These are phyloP conservation scores for Diutina catenulata DNA, from an alignment of 1,139 yeast species.

Conservation along the genomic window DNA sequence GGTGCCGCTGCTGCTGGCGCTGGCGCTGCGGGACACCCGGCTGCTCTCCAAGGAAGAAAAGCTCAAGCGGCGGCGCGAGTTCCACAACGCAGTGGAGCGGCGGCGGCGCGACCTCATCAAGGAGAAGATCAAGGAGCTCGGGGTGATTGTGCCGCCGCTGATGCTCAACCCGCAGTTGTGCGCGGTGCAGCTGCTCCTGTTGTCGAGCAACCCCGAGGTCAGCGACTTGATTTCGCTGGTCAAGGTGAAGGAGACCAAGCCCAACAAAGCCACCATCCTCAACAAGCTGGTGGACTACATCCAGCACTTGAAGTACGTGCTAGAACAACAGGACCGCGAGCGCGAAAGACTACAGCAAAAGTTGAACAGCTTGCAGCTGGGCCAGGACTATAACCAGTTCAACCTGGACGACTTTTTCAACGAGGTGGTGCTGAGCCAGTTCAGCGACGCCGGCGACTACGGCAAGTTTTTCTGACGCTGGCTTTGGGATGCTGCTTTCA, in stretches of 20 bases:
- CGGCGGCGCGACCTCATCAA: conserved; percentile 69
- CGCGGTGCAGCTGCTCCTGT: conserved; percentile 37
- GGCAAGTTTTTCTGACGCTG: conserved; percentile 4
- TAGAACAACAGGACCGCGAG: conserved; percentile 20
- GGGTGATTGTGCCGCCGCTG: conserved; percentile 61
- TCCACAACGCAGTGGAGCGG: conserved; percentile 75
- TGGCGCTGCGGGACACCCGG: conserved; percentile 13
- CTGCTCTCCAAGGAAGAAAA: conserved; percentile 59
- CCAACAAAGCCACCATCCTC: conserved; percentile 60
- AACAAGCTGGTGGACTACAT: conserved; percentile 62
- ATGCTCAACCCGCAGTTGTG: conserved; percentile 39
- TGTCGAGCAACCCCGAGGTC: conserved; percentile 23
- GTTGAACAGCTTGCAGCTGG: not conserved
- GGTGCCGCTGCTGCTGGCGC: conserved; percentile 9
- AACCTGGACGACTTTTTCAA: conserved; percentile 4
- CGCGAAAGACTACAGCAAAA: conserved; percentile 1
- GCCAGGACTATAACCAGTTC: not conserved
- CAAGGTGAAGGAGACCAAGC: conserved; percentile 52
- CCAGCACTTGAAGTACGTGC: conserved; percentile 36
- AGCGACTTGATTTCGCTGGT: conserved; percentile 27
- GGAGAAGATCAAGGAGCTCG: conserved; percentile 63
- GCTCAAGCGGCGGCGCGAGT: conserved; percentile 56
- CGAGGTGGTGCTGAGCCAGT: conserved; percentile 2
- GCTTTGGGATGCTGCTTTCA: no score
- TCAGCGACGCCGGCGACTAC: not conserved